These are phyloP conservation scores for Fonsecaea pedrosoi DNA, from an alignment of 2,329 filamentous ascomycete genomes.

Conservation along the genomic window DNA sequence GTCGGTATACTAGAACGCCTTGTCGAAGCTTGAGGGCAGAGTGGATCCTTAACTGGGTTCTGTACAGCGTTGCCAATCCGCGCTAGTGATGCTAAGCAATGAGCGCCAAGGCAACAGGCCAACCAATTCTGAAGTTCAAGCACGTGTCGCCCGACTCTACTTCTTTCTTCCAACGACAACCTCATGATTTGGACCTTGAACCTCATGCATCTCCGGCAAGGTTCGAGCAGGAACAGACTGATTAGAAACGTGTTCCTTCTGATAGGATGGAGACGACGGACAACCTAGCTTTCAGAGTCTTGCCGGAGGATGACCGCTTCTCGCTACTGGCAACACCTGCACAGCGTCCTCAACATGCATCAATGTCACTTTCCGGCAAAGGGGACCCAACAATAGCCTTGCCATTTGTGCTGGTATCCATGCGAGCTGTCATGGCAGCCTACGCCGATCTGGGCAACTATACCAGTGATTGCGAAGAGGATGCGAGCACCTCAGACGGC, in stretches of 20 bases:
- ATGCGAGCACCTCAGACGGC: not conserved
- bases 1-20: not conserved
- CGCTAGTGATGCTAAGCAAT: slow-evolving; percentile 3
- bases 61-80: not conserved
- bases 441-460: not conserved
- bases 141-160: slow-evolving; percentile 3
- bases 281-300: not conserved
- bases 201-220: slow-evolving; percentile 2
- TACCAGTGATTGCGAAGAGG: not conserved
- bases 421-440: slow-evolving; percentile 8
- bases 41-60: not conserved
- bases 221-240: slow-evolving; percentile 9
- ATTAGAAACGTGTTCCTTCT: slow-evolving; percentile 6
- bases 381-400: slow-evolving; percentile 11
- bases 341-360: not conserved
- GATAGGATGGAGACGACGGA: slow-evolving; percentile 8
- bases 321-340: not conserved
- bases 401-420: slow-evolving; percentile 11
- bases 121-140: slow-evolving; percentile 6
- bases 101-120: slow-evolving; percentile 13
- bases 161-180: slow-evolving; percentile 6
- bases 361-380: not conserved
- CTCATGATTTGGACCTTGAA: not conserved
- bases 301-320: slow-evolving; percentile 6
- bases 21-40: slow-evolving; percentile 15